Conservation (phyloP, 495 filamentous ascomycete species). For the Aspergillus avenaceus region DNA sequence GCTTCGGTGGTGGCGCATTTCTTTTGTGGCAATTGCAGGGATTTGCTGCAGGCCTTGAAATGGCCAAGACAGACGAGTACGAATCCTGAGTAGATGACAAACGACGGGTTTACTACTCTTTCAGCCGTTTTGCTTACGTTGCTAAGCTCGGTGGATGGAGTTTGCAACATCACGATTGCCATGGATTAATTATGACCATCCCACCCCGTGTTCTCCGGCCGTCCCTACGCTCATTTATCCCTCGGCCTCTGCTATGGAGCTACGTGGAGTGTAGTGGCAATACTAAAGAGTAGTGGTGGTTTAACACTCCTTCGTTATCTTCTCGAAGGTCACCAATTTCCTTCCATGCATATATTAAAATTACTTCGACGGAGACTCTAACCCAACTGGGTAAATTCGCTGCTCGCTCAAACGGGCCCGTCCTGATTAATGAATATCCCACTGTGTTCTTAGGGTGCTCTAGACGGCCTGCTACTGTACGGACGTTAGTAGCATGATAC, state of each 20-base stretch:
- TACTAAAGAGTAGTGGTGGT: constrained; percentile 1
- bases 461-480: not conserved
- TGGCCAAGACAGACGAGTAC: not conserved
- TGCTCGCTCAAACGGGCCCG: constrained; percentile 5
- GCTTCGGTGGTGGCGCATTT: constrained; percentile 7
- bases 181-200: not conserved
- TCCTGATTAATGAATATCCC: not conserved
- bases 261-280: constrained; percentile 2
- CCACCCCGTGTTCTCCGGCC: not conserved
- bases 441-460: not conserved
- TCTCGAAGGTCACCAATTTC: constrained; percentile 15
- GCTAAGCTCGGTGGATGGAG: not conserved
- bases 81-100: not conserved
- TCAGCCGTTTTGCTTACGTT: not conserved
- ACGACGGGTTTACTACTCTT: not conserved
- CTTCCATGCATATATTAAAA: constrained; percentile 14
- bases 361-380: constrained; percentile 4
- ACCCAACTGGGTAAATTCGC: constrained; percentile 1
- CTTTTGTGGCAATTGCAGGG: constrained; percentile 1
- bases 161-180: not conserved
- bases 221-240: not conserved
- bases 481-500: not conserved
- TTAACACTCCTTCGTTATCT: constrained; percentile 1
- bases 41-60: constrained; percentile 2
- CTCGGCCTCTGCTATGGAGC: constrained; percentile 4